Base-by-base conservation (phyloP, 2,329 filamentous ascomycete species). In the Fusarium buxicola region DNA sequence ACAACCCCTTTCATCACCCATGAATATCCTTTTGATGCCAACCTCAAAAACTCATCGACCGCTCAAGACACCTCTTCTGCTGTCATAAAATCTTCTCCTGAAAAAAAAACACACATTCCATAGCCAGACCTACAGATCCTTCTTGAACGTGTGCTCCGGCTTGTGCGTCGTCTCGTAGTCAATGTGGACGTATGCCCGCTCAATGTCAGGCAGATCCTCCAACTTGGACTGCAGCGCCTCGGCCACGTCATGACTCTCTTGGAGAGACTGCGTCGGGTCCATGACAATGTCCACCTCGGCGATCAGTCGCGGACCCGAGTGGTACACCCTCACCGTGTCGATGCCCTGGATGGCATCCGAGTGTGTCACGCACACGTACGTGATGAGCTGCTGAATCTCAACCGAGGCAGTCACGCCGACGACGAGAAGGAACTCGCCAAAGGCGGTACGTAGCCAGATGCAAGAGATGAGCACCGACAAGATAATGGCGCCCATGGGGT, bases 211-310 rank as follows among this genome's bases (percentile, higher is more conserved):
- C 63, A 99, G 77, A 54, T 89, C 91, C 83, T 99, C 95, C 3
- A 98, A 82, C 81, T 98, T 98, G 62, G 91, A 91, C 82, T 99
- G 95, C 69, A 99, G 82, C 70, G 90, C 93, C 78, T 99, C 95
- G 0, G 95, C 94, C 11, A 97, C 87, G 72, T 99, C 95, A 75
- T 99, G 95, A 0, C 93, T 95, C 48, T 89, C 88, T 61, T 86
- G 83, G 13, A 99, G 84, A 2, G 87, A 86, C 51, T 89, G 85
- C 1, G 86, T 81, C 0, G 89, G 86, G 68, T 94, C 88, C 92
- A 98, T 97, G 71, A 98, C 94, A 52, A 98, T 88, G 74, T 99
- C 95, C 32, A 98, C 92, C 81, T 99, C 95, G 67, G 96, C 94
- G 65, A 98, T 93, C 40, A 97, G 86, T 16, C 94, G 86, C 1